Percentiles rank a stretch among this genome's conserved stretches.
phyloP scores from a whole-genome alignment of 2,329 filamentous ascomycete species.

The Knufia petricola region DNA sequence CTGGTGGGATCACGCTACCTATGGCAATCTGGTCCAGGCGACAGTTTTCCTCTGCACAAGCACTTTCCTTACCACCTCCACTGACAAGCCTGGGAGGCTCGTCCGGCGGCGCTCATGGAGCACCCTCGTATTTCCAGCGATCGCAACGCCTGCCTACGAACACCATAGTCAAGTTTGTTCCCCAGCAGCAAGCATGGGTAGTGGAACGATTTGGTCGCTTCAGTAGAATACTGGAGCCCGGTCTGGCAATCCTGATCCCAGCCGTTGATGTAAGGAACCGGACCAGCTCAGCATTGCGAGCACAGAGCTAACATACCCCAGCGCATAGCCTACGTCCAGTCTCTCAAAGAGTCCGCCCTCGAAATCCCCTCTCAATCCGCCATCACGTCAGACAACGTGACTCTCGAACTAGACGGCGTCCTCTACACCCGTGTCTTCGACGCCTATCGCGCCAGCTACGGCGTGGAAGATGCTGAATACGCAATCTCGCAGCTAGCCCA shows the following conservation, averaged over 20 bases:
- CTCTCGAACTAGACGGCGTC: constrained; percentile 88
- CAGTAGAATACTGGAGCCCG: constrained; percentile 83
- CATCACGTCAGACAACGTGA: constrained; percentile 98
- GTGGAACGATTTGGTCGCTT: constrained; percentile 99
- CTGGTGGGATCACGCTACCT: constrained; percentile 15
- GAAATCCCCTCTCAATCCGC: constrained; percentile 97
- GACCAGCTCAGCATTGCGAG: neutral
- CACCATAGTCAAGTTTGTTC: constrained; percentile 90
- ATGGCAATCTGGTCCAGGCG: constrained; percentile 20
- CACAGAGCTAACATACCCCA: constrained; percentile 6
- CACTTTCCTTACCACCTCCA: constrained; percentile 22
- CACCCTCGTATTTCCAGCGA: constrained; percentile 68
- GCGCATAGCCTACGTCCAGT: constrained; percentile 95
- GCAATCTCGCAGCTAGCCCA: constrained; percentile 96
- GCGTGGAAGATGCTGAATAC: constrained; percentile 96
- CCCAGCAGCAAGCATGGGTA: constrained; percentile 99
- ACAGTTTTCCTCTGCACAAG: constrained; percentile 17
- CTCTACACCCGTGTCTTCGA: constrained; percentile 94
- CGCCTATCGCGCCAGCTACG: constrained; percentile 96
- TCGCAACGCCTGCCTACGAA: constrained; percentile 68
- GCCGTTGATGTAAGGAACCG: constrained; percentile 59
- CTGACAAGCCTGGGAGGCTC: constrained; percentile 27
- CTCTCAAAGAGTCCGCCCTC: constrained; percentile 87
- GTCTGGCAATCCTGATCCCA: constrained; percentile 77
- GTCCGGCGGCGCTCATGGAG: constrained; percentile 33